Base-by-base conservation (phyloP, 306 rosid species). In the Delonix regia region DNA sequence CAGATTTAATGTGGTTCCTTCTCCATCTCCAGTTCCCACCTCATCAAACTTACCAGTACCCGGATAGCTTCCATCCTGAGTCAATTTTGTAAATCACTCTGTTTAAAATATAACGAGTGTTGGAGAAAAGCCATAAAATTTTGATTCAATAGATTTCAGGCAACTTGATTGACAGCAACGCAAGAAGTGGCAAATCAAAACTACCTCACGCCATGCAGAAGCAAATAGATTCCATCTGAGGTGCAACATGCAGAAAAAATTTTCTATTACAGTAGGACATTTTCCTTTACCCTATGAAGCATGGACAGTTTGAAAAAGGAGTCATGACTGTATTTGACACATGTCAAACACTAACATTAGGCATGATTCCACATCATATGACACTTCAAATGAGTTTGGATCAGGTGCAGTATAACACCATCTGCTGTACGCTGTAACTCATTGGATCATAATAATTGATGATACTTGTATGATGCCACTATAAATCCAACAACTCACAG, bases 11-110 rank as follows among this genome's bases (percentile, higher is more conserved):
- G 99, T 92, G 77, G 93, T 85, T 85, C 99, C 99, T 91, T 89
- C 94, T 9, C 98, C 98, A n/a, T 82, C 84, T 76, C 98, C 94
- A 21, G 10, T 66, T 34, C 99, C 99, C 61, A 92, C 88, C 84
- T 92, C 93, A 38, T 87, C 90, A 78, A 91, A 69, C 75, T 92
- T 94, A 60, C 99, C 99, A 2, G 99, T 94, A 74, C 99, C 99
- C 5, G 99, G 99, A 79, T 92, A 94, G 85, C 97, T 92, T 77
- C 99, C 99, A 70, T 86, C 93, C 98, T 92, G 85, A 62, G 80
- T 34, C 74, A 81, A 21, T 53, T 44, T 42, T 6, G 12, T 67
- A 79, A 52, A 52, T 72, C 65, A 36, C 56, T 59, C 38, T 3
- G 28, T 13, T 22, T 41, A 38, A 73, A 10, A 42, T 53, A 22